A percentile compares a stretch with the other conserved stretches of the same genome.
phyloP scores from a whole-genome alignment of 768 basidiomycete species.

The Mycena pura region DNA sequence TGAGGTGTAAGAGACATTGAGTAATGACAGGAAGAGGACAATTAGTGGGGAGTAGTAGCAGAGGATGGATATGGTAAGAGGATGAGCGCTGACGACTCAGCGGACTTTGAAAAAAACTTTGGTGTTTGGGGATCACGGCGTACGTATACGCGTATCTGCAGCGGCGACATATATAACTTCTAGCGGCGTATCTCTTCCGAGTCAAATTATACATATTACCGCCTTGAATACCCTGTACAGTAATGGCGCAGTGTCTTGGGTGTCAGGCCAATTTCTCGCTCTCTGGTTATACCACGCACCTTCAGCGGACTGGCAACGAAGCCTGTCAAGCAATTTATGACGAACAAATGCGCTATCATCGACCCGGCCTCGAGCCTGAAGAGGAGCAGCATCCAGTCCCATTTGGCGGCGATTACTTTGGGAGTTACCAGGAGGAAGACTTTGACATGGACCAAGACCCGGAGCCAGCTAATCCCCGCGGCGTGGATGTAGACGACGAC shows the following conservation, averaged over 20 bases:
- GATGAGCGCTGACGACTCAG: neutral
- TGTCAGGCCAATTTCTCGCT: neutral
- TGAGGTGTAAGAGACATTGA: neutral
- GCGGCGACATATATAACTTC: too few species aligned
- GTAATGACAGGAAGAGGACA: neutral
- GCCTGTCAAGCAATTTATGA: neutral
- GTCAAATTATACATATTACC: neutral
- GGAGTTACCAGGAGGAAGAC: conserved; percentile 2
- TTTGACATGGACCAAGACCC: conserved; percentile 4
- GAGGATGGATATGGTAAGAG: neutral
- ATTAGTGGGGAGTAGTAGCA: neutral
- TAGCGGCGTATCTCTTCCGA: too few species aligned
- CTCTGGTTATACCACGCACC: neutral
- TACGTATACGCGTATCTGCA: neutral
- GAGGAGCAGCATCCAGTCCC: neutral
- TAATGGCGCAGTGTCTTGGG: neutral
- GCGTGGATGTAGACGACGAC: neutral
- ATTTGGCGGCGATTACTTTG: neutral
- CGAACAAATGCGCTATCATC: neutral
- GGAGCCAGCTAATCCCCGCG: neutral
- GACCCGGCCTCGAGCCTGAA: neutral
- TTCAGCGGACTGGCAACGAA: neutral
- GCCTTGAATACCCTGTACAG: too few species aligned
- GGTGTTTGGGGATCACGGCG: too few species aligned
- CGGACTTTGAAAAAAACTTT: neutral